Percentiles rank a stretch among this genome's conserved stretches.
These are phyloP conservation scores for Aspergillus japonicus DNA, from an alignment of 2,329 filamentous ascomycete genomes.

Conservation along the genomic window DNA sequence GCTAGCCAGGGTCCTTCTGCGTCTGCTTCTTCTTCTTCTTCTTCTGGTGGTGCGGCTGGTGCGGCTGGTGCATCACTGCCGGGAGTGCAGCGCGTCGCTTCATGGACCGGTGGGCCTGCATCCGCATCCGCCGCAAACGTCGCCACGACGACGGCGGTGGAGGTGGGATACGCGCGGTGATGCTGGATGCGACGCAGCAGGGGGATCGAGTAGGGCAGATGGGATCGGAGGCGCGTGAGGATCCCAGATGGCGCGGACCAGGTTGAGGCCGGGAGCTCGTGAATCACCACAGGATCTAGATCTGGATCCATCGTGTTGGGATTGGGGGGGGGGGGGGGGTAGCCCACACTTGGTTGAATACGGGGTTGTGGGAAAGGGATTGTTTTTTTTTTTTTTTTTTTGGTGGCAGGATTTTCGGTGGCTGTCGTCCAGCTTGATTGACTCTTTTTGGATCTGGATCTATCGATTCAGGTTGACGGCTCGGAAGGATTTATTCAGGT, in stretches of 20 bases:
- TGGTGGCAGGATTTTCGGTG: too few species aligned
- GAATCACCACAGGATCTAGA: not conserved
- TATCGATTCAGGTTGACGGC: too few species aligned
- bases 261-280: not conserved
- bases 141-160: slow-evolving; percentile 35
- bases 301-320: not conserved
- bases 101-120: too few species aligned
- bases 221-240: slow-evolving; percentile 31
- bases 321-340: not conserved
- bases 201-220: slow-evolving; percentile 40
- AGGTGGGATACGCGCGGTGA: slow-evolving; percentile 29
- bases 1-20: slow-evolving; percentile 37
- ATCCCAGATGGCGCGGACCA: slow-evolving; percentile 3
- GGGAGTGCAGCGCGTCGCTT: too few species aligned
- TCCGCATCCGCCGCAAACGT: slow-evolving; percentile 28
- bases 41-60: too few species aligned
- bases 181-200: slow-evolving; percentile 43
- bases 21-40: not conserved
- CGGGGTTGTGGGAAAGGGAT: not conserved
- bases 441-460: too few species aligned
- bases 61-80: too few species aligned
- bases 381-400: too few species aligned
- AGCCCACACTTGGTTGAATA: not conserved
- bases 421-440: too few species aligned
- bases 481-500: not conserved